Percentiles rank a stretch among this genome's conserved stretches.
phyloP scores from a whole-genome alignment of 2,329 filamentous ascomycete genomes.

The Penicillium sp. region DNA sequence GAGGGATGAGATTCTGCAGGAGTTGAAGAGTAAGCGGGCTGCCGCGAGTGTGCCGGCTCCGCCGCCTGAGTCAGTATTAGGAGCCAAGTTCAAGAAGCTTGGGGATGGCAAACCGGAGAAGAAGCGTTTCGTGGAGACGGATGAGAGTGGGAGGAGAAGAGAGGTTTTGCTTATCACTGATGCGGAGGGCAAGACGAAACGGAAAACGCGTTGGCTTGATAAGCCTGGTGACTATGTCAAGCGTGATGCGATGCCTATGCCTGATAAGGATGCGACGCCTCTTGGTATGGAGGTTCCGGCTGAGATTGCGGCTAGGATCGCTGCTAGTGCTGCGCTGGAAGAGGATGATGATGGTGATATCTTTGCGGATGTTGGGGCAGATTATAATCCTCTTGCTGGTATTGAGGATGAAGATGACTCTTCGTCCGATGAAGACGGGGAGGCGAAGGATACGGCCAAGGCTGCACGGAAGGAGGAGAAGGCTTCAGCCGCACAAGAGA shows the following conservation, averaged over 20 bases:
- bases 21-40: conserved; percentile 56
- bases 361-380: conserved; percentile 59
- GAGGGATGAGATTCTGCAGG: conserved; percentile 59
- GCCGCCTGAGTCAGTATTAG: conserved; percentile 52
- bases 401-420: conserved; percentile 50
- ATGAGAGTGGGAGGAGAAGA: conserved; percentile 51
- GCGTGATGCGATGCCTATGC: conserved; percentile 34
- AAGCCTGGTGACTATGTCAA: conserved; percentile 31
- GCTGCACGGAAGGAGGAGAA: conserved; percentile 8
- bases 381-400: conserved; percentile 60
- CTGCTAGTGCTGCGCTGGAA: conserved; percentile 24
- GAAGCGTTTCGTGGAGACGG: conserved; percentile 55
- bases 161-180: conserved; percentile 62
- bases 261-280: conserved; percentile 48
- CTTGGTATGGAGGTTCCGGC: conserved; percentile 53
- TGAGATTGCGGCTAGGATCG: conserved; percentile 38
- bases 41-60: conserved; percentile 44
- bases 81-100: conserved; percentile 56
- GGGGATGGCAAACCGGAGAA: conserved; percentile 49
- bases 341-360: conserved; percentile 60
- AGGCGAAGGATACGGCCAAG: conserved; percentile 18
- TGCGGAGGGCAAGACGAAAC: conserved; percentile 60
- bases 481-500: conserved; percentile 1
- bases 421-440: conserved; percentile 43
- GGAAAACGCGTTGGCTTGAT: conserved; percentile 58